Percentiles rank a stretch among this genome's conserved stretches.
Conservation (phyloP, 1,284 basidiomycete species). For the Cutaneotrichosporon dermatis region DNA sequence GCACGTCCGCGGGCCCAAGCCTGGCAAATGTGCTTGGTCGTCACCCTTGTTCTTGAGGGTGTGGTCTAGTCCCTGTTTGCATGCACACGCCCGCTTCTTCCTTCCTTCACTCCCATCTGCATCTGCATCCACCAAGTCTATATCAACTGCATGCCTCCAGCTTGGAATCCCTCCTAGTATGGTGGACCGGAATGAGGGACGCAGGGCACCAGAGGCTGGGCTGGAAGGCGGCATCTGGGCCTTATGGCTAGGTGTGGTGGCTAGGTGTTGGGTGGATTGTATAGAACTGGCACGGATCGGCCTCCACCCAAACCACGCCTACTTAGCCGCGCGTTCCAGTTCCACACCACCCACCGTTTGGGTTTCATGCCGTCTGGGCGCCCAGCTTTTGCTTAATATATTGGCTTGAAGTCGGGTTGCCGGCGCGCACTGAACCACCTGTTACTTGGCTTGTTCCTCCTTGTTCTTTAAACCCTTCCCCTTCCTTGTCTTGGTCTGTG, state of each 20-base stretch:
- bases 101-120: not conserved
- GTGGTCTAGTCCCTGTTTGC: too few relatives aligned
- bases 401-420: too few relatives aligned
- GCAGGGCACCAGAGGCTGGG: not conserved
- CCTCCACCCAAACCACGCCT: conserved; percentile 1
- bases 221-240: not conserved
- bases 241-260: not conserved
- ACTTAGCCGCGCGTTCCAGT: too few relatives aligned
- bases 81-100: not conserved
- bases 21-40: too few relatives aligned
- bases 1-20: too few relatives aligned
- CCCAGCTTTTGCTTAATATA: too few relatives aligned
- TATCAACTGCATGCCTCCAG: not conserved
- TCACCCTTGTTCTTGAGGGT: too few relatives aligned
- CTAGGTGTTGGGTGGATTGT: too few relatives aligned
- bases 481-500: too few relatives aligned
- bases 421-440: too few relatives aligned
- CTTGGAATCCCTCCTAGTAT: not conserved
- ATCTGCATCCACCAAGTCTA: not conserved
- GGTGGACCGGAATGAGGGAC: not conserved
- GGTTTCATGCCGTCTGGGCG: not conserved
- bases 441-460: too few relatives aligned
- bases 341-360: not conserved
- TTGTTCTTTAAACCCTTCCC: too few relatives aligned
- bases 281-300: conserved; percentile 2